A percentile compares a stretch with the other conserved stretches of the same genome.
These are phyloP conservation scores for Dendrobium huoshanense DNA, from an alignment of 106 monocot species.

Conservation along the genomic window DNA sequence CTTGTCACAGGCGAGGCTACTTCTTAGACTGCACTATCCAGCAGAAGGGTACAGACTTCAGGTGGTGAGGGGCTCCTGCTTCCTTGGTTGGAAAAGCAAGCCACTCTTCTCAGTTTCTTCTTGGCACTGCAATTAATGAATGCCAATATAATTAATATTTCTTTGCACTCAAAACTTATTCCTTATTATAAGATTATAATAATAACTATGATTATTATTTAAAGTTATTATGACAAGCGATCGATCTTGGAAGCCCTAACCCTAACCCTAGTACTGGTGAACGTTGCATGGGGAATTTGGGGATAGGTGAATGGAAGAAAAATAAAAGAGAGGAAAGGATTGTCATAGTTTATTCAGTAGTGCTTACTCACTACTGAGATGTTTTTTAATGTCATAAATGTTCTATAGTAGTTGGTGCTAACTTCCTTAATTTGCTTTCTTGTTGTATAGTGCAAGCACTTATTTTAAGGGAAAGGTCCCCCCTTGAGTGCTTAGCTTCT, in stretches of 20 bases:
- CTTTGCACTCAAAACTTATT: neutral
- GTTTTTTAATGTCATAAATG: neutral
- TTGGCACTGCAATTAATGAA: conserved; percentile 43
- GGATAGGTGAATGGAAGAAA: conserved; percentile 14
- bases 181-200: neutral
- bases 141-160: neutral
- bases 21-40: conserved; percentile 85
- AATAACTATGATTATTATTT: neutral
- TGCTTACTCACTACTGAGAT: neutral
- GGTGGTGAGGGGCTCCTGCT: conserved; percentile 46
- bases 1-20: conserved; percentile 69
- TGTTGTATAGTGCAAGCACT: neutral
- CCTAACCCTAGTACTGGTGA: conserved; percentile 25
- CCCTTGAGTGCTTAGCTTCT: neutral
- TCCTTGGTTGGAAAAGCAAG: conserved; percentile 82
- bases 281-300: conserved; percentile 59
- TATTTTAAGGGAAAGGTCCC: neutral
- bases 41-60: conserved; percentile 81
- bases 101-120: conserved; percentile 97
- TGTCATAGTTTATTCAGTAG: neutral
- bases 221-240: neutral
- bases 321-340: neutral
- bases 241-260: conserved; percentile 24
- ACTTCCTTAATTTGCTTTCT: neutral
- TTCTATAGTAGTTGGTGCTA: neutral